These are phyloP conservation scores for Angomonas ambiguus DNA, from an alignment of 208 protist species.

Conservation along the genomic window DNA sequence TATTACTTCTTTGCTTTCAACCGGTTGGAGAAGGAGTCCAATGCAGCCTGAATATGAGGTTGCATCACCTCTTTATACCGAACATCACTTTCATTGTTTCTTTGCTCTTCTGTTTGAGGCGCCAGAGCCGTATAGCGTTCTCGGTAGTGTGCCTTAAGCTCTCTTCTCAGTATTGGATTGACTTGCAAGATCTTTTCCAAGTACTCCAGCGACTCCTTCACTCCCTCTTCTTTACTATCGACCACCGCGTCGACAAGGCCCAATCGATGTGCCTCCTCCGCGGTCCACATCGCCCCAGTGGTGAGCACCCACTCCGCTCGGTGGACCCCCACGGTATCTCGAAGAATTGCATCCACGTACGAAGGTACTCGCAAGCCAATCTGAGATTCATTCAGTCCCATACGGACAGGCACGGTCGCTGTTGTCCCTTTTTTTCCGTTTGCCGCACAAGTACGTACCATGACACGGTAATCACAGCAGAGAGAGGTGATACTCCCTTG, in stretches of 20 bases:
- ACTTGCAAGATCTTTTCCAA: constrained; percentile 13
- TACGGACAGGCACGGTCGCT: constrained; percentile 21
- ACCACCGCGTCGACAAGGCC: constrained; percentile 46
- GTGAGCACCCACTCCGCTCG: constrained; percentile 30
- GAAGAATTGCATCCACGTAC: constrained; percentile 23
- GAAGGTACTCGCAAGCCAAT: constrained; percentile 39
- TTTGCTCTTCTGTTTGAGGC: neutral
- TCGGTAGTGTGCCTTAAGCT: constrained; percentile 10
- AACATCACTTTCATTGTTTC: neutral
- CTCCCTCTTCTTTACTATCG: constrained; percentile 22
- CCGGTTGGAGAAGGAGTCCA: neutral
- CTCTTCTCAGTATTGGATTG: constrained; percentile 16
- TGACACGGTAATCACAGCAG: constrained; percentile 78
- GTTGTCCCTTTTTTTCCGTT: constrained; percentile 20
- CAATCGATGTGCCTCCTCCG: constrained; percentile 20
- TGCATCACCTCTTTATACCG: neutral
- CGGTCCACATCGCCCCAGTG: constrained; percentile 22
- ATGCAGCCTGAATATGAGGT: neutral
- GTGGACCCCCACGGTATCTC: constrained; percentile 31
- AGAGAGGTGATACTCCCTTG: constrained; percentile 72
- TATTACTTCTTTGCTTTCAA: neutral
- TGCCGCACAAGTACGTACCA: constrained; percentile 45
- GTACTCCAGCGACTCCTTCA: constrained; percentile 20
- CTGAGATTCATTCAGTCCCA: constrained; percentile 34
- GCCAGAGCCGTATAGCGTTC: neutral